Conservation (phyloP, 2,329 filamentous ascomycete species). For the Shiraia sp. region DNA sequence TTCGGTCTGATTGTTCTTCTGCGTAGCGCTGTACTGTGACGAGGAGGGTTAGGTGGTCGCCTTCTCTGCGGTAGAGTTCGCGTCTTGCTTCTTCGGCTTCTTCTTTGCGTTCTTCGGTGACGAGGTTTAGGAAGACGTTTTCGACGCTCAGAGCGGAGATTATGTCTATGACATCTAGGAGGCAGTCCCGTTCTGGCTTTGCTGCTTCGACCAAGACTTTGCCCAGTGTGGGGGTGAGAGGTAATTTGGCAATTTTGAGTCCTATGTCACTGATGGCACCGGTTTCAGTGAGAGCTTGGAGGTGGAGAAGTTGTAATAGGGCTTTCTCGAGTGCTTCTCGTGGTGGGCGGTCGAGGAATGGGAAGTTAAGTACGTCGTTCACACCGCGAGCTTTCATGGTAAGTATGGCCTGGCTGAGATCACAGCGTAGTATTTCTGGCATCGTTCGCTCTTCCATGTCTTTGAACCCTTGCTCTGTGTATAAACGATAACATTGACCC, state of each 20-base stretch:
- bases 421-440: constrained; percentile 89
- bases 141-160: constrained; percentile 69
- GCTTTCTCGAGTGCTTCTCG: constrained; percentile 80
- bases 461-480: constrained; percentile 77
- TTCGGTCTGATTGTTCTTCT: constrained; percentile 61
- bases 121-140: constrained; percentile 64
- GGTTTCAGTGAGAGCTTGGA: constrained; percentile 73
- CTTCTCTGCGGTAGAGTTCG: constrained; percentile 62
- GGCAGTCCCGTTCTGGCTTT: constrained; percentile 69
- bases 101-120: constrained; percentile 64
- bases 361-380: constrained; percentile 78
- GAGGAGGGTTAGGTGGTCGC: constrained; percentile 66
- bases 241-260: constrained; percentile 77
- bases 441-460: constrained; percentile 72
- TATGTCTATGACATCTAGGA: constrained; percentile 84
- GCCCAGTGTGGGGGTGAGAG: constrained; percentile 78
- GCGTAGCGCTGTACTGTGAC: constrained; percentile 64
- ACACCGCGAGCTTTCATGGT: constrained; percentile 94
- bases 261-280: constrained; percentile 77
- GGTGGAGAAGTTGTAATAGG: constrained; percentile 75
- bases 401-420: constrained; percentile 81
- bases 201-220: constrained; percentile 82
- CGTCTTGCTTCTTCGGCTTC: constrained; percentile 59
- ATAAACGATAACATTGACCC: constrained; percentile 87
- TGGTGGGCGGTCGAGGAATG: constrained; percentile 81